Conservation (phyloP, 345 rosid genomes). For the Ceriops zippeliana region DNA sequence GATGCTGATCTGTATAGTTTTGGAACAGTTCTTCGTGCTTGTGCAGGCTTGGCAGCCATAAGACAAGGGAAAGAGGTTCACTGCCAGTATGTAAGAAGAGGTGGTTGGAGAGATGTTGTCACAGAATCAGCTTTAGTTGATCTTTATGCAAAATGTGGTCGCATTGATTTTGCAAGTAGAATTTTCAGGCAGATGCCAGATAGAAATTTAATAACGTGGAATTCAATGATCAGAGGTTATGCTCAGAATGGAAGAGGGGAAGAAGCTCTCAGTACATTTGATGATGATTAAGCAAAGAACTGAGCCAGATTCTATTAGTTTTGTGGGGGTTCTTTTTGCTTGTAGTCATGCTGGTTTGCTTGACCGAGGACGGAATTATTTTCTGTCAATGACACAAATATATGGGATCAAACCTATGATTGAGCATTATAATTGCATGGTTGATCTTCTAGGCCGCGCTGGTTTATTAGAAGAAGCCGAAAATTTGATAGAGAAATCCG, state of each 20-base stretch:
- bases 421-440: constrained; percentile 87
- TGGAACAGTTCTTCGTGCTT: constrained; percentile 81
- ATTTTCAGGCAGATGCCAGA: constrained; percentile 48
- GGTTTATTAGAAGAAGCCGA: constrained; percentile 85
- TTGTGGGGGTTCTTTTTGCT: constrained; percentile 77
- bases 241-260: constrained; percentile 83
- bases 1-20: constrained; percentile 63
- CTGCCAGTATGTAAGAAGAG: constrained; percentile 76
- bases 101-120: constrained; percentile 63
- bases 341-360: constrained; percentile 84
- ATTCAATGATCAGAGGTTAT: constrained; percentile 73
- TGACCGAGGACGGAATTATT: constrained; percentile 54
- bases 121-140: constrained; percentile 86
- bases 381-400: constrained; percentile 44
- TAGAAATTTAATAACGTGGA: constrained; percentile 75
- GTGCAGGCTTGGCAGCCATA: constrained; percentile 73
- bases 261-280: constrained; percentile 59
- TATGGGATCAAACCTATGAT: constrained; percentile 61
- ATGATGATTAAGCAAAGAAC: constrained; percentile 52
- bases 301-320: constrained; percentile 73
- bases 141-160: constrained; percentile 86
- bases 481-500: constrained; percentile 57
- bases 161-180: constrained; percentile 53
- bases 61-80: constrained; percentile 86
- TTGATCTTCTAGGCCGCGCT: constrained; percentile 87